phyloP scores from a whole-genome alignment of 176 grass and related monocot species.

The Lolium perenne region DNA sequence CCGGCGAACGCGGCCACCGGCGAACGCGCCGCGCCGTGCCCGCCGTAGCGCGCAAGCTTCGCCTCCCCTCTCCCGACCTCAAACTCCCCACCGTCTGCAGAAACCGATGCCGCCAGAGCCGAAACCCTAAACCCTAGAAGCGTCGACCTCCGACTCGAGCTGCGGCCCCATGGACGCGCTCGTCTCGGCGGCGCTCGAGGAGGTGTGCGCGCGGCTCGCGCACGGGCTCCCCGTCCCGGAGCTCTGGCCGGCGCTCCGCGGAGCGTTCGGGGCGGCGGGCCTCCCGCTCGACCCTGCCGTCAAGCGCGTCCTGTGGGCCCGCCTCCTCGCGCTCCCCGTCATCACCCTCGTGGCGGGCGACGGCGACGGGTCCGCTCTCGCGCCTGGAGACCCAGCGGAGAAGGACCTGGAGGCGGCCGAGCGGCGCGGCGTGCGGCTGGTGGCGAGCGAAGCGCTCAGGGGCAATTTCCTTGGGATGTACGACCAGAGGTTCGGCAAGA shows the following conservation, averaged over 20 bases:
- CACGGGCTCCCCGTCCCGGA: slow-evolving; percentile 57
- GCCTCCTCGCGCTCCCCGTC: slow-evolving; percentile 64
- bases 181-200: slow-evolving; percentile 74
- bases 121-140: slow-evolving; percentile 28
- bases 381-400: slow-evolving; percentile 52
- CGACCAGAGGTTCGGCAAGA: slow-evolving; percentile 65
- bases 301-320: slow-evolving; percentile 68
- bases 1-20: slow-evolving; percentile 31
- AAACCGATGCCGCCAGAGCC: neutral
- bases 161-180: slow-evolving; percentile 67
- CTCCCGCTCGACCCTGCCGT: slow-evolving; percentile 53
- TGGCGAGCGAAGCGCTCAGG: slow-evolving; percentile 62
- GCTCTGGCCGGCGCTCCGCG: slow-evolving; percentile 57
- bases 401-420: slow-evolving; percentile 68
- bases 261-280: slow-evolving; percentile 46
- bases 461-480: slow-evolving; percentile 90
- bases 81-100: no score
- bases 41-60: neutral
- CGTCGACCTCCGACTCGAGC: neutral
- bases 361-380: slow-evolving; percentile 53
- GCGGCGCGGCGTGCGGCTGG: slow-evolving; percentile 53
- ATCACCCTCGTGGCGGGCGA: slow-evolving; percentile 54
- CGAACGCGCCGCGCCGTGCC: slow-evolving; percentile 1
- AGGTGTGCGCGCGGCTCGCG: slow-evolving; percentile 70
- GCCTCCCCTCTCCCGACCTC: neutral